These are phyloP conservation scores for Fusarium nelsonii DNA, from an alignment of 2,329 filamentous ascomycete species.

Conservation along the genomic window DNA sequence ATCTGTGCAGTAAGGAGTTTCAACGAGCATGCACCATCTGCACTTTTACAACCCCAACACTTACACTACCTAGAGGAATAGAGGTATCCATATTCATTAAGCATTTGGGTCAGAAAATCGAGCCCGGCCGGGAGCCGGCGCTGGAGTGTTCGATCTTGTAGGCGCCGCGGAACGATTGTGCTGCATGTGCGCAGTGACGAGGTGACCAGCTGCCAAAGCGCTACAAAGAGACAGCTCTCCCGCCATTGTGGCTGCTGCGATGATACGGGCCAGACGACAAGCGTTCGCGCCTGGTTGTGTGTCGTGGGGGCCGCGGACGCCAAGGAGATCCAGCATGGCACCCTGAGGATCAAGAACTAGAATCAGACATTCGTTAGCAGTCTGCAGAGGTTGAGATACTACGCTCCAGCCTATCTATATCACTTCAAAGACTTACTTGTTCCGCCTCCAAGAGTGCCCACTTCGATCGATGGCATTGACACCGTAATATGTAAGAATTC, in stretches of 20 bases:
- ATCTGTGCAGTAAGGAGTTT: too few relatives aligned
- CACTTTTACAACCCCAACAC: too few relatives aligned
- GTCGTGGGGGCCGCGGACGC: conserved; percentile 89
- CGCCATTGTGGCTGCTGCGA: conserved; percentile 87
- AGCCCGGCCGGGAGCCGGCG: too few relatives aligned
- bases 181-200: conserved; percentile 93
- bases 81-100: too few relatives aligned
- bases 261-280: conserved; percentile 86
- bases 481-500: conserved; percentile 96
- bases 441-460: conserved; percentile 95
- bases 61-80: too few relatives aligned
- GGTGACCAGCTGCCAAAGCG: conserved; percentile 91
- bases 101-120: too few relatives aligned
- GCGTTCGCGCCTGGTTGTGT: conserved; percentile 93
- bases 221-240: conserved; percentile 93
- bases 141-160: conserved; percentile 76
- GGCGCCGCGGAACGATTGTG: conserved; percentile 80
- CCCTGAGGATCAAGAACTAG: conserved; percentile 95
- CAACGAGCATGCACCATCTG: too few relatives aligned
- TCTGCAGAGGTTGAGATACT: too few relatives aligned
- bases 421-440: too few relatives aligned
- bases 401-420: too few relatives aligned
- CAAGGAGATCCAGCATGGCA: conserved; percentile 96
- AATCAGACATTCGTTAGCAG: too few relatives aligned
- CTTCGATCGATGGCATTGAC: conserved; percentile 97